Evolutionary conservation across 805 yeast genomes (phyloP).

Genomic region (Cephaloascus albidus): DNA sequence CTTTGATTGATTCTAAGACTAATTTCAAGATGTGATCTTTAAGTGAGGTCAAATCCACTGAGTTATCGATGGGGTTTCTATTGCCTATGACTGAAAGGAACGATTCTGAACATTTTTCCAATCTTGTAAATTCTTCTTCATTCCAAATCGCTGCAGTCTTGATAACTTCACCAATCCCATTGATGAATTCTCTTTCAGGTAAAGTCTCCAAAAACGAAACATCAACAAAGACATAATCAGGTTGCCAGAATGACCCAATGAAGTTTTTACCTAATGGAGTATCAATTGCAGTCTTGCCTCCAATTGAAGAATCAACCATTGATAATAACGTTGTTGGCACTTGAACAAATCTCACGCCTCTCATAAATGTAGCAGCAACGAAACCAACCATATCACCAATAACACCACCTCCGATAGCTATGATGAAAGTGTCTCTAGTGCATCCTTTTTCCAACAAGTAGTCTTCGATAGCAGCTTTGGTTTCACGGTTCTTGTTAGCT

Average conservation of each 20-base stretch:
- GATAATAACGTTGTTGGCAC: slow-evolving; percentile 35
- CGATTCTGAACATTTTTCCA: slow-evolving; percentile 24
- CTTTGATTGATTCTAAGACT: slow-evolving; percentile 28
- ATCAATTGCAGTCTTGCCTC: slow-evolving; percentile 39
- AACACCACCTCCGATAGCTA: slow-evolving; percentile 41
- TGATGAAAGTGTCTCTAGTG: slow-evolving; percentile 34
- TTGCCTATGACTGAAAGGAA: slow-evolving; percentile 18
- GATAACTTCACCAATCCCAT: slow-evolving; percentile 39
- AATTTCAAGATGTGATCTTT: slow-evolving; percentile 26
- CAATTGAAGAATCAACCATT: slow-evolving; percentile 41
- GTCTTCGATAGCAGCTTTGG: slow-evolving; percentile 38
- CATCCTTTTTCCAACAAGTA: slow-evolving; percentile 30
- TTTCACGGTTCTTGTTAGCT: slow-evolving; percentile 30
- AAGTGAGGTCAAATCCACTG: slow-evolving; percentile 17
- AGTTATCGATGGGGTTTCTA: slow-evolving; percentile 4
- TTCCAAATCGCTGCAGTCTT: slow-evolving; percentile 40
- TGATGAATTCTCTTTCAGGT: slow-evolving; percentile 34
- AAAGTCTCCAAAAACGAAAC: slow-evolving; percentile 34
- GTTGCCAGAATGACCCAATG: slow-evolving; percentile 37
- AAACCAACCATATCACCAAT: slow-evolving; percentile 41
- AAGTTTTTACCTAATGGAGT: slow-evolving; percentile 38
- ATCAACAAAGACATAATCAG: slow-evolving; percentile 32
- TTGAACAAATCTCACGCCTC: slow-evolving; percentile 35
- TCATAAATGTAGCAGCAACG: slow-evolving; percentile 39
- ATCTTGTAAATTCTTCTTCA: slow-evolving; percentile 30